phyloP scores from a whole-genome alignment of 257 asterid species.

The Coffea canephora region DNA sequence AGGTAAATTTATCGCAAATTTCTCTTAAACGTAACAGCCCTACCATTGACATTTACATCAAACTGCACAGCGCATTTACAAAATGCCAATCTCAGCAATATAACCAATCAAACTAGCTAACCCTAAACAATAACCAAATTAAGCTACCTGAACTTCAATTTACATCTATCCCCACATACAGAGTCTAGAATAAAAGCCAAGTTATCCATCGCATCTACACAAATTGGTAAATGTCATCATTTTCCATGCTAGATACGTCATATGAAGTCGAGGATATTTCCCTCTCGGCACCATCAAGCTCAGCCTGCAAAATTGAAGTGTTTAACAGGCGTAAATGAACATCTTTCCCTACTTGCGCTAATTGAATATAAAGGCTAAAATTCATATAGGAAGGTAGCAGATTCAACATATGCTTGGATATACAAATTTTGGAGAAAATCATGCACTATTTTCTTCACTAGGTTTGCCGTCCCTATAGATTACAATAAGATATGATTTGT shows the following conservation, averaged over 20 bases:
- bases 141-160: slow-evolving; percentile 12
- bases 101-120: background rate
- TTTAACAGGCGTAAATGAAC: background rate
- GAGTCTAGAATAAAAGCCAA: background rate
- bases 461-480: background rate
- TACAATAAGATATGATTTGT: background rate
- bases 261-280: slow-evolving; percentile 34
- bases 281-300: slow-evolving; percentile 39
- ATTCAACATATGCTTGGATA: background rate
- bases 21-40: background rate
- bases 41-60: background rate
- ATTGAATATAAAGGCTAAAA: background rate
- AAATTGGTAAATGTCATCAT: slow-evolving; percentile 39
- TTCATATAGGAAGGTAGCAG: no score
- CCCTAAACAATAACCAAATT: background rate
- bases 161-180: background rate
- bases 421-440: background rate
- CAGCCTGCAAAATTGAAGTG: slow-evolving; percentile 49
- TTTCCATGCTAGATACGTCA: slow-evolving; percentile 31
- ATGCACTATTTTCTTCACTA: background rate
- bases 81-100: background rate
- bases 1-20: background rate
- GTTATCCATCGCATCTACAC: slow-evolving; percentile 15
- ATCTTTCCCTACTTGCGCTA: background rate
- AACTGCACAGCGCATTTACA: slow-evolving; percentile 20